Evolutionary conservation across 129 eudicot species (phyloP).

Genomic region (Solidago caesia): DNA sequence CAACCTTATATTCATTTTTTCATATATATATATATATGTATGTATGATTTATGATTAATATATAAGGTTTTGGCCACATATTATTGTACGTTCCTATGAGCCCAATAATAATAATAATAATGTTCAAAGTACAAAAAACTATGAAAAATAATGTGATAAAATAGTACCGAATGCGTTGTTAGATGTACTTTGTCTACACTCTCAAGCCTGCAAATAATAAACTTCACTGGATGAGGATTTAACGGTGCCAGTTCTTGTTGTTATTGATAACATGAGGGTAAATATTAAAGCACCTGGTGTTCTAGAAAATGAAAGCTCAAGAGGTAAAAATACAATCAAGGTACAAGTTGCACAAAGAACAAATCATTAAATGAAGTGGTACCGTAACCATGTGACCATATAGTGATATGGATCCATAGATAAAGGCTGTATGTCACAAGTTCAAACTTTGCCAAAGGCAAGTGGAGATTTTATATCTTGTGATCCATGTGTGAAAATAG

Average conservation of each 20-base stretch:
- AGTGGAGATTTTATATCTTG: no score
- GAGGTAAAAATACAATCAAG: neutral
- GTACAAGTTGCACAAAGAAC: neutral
- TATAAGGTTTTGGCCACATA: slow-evolving; percentile 20
- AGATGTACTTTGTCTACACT: slow-evolving; percentile 17
- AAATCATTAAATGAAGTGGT: no score
- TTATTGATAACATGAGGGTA: neutral
- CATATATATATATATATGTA: neutral
- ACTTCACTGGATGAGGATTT: neutral
- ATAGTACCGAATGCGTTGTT: neutral
- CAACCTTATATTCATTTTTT: no score
- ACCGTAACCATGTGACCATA: no score
- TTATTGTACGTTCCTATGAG: slow-evolving; percentile 5
- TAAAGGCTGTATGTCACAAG: no score
- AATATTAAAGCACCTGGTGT: neutral
- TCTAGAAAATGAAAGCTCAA: slow-evolving; percentile 2
- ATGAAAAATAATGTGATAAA: neutral
- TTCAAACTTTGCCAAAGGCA: no score
- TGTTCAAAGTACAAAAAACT: slow-evolving; percentile 21
- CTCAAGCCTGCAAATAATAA: slow-evolving; percentile 12
- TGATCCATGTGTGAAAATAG: no score
- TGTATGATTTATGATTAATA: no score
- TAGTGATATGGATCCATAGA: no score
- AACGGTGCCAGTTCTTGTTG: neutral
- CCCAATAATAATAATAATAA: slow-evolving; percentile 1